phyloP scores from a whole-genome alignment of 805 yeast genomes.

The Kluyveromyces wickerhamii region DNA sequence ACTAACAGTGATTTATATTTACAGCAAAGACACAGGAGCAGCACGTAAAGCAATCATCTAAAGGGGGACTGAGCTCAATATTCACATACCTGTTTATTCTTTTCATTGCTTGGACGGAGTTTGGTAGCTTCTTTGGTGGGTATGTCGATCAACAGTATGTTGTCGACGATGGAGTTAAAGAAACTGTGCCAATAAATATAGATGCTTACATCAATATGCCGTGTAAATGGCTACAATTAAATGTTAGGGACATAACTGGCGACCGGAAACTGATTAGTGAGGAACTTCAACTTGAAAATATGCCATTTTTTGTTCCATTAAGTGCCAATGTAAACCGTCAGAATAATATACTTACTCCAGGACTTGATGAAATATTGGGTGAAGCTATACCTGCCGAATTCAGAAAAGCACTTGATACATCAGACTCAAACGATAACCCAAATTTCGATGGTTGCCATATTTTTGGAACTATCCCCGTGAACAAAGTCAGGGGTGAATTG shows the following conservation, averaged over 20 bases:
- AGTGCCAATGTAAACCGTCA: constrained; percentile 39
- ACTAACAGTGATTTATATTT: background rate
- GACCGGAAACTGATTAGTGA: constrained; percentile 78
- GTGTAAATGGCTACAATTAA: constrained; percentile 66
- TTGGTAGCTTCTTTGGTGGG: constrained; percentile 83
- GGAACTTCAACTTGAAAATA: constrained; percentile 61
- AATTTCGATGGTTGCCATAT: constrained; percentile 66
- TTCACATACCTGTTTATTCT: constrained; percentile 53
- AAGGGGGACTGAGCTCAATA: constrained; percentile 72
- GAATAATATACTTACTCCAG: constrained; percentile 46
- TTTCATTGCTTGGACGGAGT: constrained; percentile 72
- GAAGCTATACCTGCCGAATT: constrained; percentile 63
- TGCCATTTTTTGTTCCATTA: constrained; percentile 46
- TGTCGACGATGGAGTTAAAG: constrained; percentile 56
- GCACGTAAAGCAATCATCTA: constrained; percentile 61
- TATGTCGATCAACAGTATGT: constrained; percentile 65
- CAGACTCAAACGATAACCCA: constrained; percentile 47
- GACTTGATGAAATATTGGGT: constrained; percentile 56
- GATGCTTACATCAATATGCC: constrained; percentile 81
- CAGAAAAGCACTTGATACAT: constrained; percentile 34
- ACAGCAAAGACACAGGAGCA: constrained; percentile 60
- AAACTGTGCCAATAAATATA: constrained; percentile 59
- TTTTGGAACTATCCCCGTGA: constrained; percentile 75
- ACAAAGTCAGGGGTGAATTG: constrained; percentile 77
- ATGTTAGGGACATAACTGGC: constrained; percentile 66